phyloP scores from a whole-genome alignment of 257 asterid genomes.

The Henckelia pumila region DNA sequence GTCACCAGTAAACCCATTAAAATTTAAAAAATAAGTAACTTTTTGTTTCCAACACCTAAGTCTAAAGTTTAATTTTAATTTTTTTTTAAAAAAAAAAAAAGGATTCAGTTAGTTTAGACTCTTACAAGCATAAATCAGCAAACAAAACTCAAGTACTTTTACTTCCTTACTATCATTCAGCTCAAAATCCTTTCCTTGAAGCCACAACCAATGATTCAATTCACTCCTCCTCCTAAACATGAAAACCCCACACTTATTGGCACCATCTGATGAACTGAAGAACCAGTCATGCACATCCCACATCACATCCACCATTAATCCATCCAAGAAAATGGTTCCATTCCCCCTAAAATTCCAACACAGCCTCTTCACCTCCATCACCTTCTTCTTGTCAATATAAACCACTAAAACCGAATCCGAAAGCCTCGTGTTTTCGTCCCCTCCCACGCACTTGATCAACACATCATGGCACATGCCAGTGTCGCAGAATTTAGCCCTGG shows the following conservation, averaged over 20 bases:
- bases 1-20: not conserved
- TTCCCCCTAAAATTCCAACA: constrained; percentile 91
- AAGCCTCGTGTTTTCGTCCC: constrained; percentile 23
- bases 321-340: constrained; percentile 71
- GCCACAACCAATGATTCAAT: constrained; percentile 70
- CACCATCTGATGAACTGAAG: constrained; percentile 35
- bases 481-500: constrained; percentile 58
- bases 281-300: constrained; percentile 89
- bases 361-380: constrained; percentile 63
- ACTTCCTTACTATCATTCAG: constrained; percentile 37
- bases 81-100: not conserved
- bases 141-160: constrained; percentile 53
- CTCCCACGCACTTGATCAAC: constrained; percentile 41
- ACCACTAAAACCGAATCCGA: constrained; percentile 39
- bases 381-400: constrained; percentile 55
- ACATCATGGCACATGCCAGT: constrained; percentile 56
- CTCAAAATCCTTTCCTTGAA: constrained; percentile 50
- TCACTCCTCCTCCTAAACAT: constrained; percentile 84
- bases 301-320: constrained; percentile 75
- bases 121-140: constrained; percentile 64
- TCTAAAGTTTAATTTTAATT: not conserved
- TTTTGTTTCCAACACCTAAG: not conserved
- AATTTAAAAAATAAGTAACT: not conserved
- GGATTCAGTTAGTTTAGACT: constrained; percentile 38
- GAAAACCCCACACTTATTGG: constrained; percentile 38